Conservation (phyloP, 768 basidiomycete genomes). For the Naganishia antarctica region DNA sequence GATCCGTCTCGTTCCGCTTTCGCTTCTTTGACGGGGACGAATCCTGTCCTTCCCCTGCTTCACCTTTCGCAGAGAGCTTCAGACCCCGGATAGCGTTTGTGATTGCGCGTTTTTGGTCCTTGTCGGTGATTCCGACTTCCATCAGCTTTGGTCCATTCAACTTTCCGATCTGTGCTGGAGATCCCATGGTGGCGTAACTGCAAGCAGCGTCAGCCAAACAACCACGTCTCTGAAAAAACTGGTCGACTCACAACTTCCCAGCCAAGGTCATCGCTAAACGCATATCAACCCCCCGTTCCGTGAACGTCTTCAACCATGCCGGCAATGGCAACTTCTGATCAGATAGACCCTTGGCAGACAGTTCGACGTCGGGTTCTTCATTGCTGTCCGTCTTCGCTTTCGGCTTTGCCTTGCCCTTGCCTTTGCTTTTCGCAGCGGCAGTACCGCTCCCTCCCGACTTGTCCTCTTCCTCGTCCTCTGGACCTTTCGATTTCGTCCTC, state of each 20-base stretch:
- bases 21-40: slow-evolving; percentile 33
- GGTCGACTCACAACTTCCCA: slow-evolving; percentile 42
- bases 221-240: background rate
- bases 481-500: background rate
- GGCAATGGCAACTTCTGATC: slow-evolving; percentile 36
- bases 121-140: slow-evolving; percentile 36
- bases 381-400: background rate
- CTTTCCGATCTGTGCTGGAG: slow-evolving; percentile 1
- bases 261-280: slow-evolving; percentile 45
- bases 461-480: background rate
- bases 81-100: slow-evolving; percentile 42
- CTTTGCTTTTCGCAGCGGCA: background rate
- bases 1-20: slow-evolving; percentile 27
- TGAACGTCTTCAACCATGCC: slow-evolving; percentile 44
- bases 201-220: background rate
- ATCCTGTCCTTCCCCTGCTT: background rate
- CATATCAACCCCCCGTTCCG: slow-evolving; percentile 45
- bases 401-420: background rate
- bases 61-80: background rate
- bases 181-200: slow-evolving; percentile 12
- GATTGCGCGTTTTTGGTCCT: slow-evolving; percentile 41
- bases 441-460: background rate
- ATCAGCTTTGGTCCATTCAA: slow-evolving; percentile 23
- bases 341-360: background rate
- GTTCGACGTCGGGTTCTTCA: background rate